Base-by-base conservation (phyloP, 2,329 filamentous ascomycete species). In the Sarocladiaceae sp. region DNA sequence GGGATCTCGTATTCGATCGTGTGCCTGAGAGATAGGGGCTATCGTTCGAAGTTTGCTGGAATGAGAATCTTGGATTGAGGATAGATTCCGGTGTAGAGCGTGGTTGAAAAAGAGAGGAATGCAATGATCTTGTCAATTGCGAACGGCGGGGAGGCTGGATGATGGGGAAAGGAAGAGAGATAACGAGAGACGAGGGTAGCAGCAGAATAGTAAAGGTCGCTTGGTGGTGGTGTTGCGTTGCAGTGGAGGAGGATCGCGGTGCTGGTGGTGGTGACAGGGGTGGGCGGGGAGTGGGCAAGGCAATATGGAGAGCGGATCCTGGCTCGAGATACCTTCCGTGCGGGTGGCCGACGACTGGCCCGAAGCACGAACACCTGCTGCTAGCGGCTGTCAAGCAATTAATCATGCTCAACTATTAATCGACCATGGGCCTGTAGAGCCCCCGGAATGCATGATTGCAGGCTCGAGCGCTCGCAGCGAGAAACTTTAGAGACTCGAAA, bases 31-130 rank as follows among this genome's bases (percentile, higher is more conserved):
- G 23, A 44, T 26, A 44, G 40, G 40, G 40, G 40, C 6, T 20
- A 12, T n/a, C 7, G 23, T 28, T 3, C 22, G 7, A 44, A 28
- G 22, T 44, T n/a, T 44, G 22, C 3, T n/a, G n/a, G n/a, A n/a
- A n/a, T n/a, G n/a, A n/a, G n/a, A n/a, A n/a, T 26, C 23, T 23
- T 25, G 22, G 22, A n/a, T 12, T 26, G 22, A 25, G 17, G 11
- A 22, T 25, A 52, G 40, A 50, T 35, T 52, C 37, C 7, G 25
- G 23, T n/a, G 10, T 12, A 33, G 37, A 6, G 11, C 18, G 7
- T 22, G 53, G 57, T 63, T 37, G 58, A 62, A 40, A 55, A 57
- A 54, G 60, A 63, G 60, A 52, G 46, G 17, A 47, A 37, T 42
- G 37, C 26, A 31, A 31, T 11, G 44, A 31, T 48, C 44, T 48